Evolutionary conservation across 1,139 yeast genomes (phyloP), one percentile per base, ranked within the genome.

Genomic region (Kurtzmaniella quercitrusa): DNA sequence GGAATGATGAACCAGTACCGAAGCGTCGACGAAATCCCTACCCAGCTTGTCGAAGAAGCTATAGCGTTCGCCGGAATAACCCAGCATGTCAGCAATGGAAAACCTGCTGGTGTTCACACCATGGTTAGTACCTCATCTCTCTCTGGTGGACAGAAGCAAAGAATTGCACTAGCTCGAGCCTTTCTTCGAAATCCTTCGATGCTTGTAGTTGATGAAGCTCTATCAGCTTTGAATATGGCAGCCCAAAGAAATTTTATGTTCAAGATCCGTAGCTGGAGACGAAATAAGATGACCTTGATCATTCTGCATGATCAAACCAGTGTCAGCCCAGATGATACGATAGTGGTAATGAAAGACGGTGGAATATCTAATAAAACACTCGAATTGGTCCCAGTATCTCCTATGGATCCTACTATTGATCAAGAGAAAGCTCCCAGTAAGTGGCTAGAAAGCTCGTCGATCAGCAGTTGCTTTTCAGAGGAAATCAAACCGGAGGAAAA

Each of bases 121-220:
- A 50, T 59, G 1, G 54, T 86, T 2, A 79, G 82, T 0, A 58
- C 63, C 0, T 65, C 66, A 2, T 77, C 79, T 2, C 65, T 93
- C n/a, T 89, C 96, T 50, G 98, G 98, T 3, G 98, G 98, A 0
- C 96, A 93, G 59, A 77, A 75, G 44, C 98, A 93, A 62, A 67
- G 91, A 46, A 68, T 93, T 3, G 85, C 93, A 0, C 58, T 93
- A 24, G 96, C 97, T 0, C 73, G 97, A 46, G 97, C 97, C 0
- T 74, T 72, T 48, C 52, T 90, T 4, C 70, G 89, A 48, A 76
- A 91, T 54, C 63, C 94, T 0, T 85, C 91, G 0, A 74, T 93
- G 3, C 65, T 93, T 47, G 76, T 93, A 11, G 66, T 90, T 24
- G 98, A 93, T 64, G 98, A 93, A 59, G 79, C 95, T 1, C 68